Conservation (phyloP, 805 yeast species). For the Metschnikowia cerradonensis region DNA sequence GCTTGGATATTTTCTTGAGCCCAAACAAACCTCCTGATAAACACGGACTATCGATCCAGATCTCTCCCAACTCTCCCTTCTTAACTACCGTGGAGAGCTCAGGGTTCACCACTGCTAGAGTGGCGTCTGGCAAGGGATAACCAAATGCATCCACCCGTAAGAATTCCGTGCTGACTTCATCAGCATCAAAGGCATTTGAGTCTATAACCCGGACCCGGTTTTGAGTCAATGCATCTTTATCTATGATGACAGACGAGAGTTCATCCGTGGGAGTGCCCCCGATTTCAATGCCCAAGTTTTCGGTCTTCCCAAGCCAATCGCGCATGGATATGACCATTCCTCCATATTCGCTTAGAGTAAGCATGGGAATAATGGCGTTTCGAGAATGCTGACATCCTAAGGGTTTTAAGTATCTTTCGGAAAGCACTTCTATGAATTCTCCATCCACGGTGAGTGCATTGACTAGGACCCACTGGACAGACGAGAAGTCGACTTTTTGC, state of each 20-base stretch:
- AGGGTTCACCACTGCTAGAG: constrained; percentile 90
- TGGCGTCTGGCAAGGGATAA: constrained; percentile 89
- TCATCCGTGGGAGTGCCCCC: constrained; percentile 26
- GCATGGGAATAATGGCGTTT: constrained; percentile 79
- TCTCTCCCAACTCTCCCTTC: constrained; percentile 84
- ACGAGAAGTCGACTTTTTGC: constrained; percentile 69
- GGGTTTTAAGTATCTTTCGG: constrained; percentile 88
- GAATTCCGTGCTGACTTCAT: constrained; percentile 35
- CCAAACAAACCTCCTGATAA: constrained; percentile 89
- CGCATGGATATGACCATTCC: constrained; percentile 91
- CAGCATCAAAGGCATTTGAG: constrained; percentile 45
- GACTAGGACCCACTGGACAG: constrained; percentile 84
- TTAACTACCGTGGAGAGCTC: constrained; percentile 75
- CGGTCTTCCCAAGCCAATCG: constrained; percentile 81
- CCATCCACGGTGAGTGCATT: constrained; percentile 88
- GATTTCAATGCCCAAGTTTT: constrained; percentile 50
- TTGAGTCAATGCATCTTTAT: constrained; percentile 66
- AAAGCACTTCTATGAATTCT: constrained; percentile 82
- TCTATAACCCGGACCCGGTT: constrained; percentile 68
- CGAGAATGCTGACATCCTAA: constrained; percentile 77
- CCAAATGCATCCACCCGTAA: constrained; percentile 90
- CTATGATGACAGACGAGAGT: constrained; percentile 65
- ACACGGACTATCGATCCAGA: constrained; percentile 95
- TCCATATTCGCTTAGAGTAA: constrained; percentile 89
- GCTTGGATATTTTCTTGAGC: constrained; percentile 57